Evolutionary conservation across 345 rosid genomes (phyloP), one percentile per base, ranked within the genome.

Genomic region (Conringia planisiliqua): DNA sequence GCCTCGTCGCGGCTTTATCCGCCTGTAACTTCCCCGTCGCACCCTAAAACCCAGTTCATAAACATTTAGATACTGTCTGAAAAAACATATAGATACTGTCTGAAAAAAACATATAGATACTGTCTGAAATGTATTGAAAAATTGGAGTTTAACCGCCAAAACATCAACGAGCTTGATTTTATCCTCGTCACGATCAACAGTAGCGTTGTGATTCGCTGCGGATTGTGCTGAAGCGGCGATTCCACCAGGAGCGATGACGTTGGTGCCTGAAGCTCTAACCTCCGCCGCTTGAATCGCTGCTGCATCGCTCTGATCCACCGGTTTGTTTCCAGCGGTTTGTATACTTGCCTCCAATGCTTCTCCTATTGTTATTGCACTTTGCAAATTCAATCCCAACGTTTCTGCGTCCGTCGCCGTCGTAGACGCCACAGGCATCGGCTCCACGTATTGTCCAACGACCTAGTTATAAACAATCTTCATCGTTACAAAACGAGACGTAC

Each of bases 251-350:
- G 62, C 43, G 9, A 81, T 71, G 12, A 71, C 79, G 17, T 70
- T 88, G 38, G 77, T 74, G 6, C 94, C 90, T 0, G 89, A 82
- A 22, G 93, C 91, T 85, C 95, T 78, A 4, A 80, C 85, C 68
- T 90, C 96, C 0, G 93, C 90, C 0, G 91, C 90, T 55, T 87
- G 98, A 59, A 90, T 89, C 3, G 97, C 97, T 0, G 93, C 87
- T 0, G 88, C 88, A 2, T 93, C 92, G 58, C 87, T 84, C 39
- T 83, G 90, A 46, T 90, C 91, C 11, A 90, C 86, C 0, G 84
- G 77, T 70, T 82, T 88, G 66, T 76, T 66, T 35, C 85, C 89
- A 4, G 80, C 85, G 0, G 82, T 81, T 5, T 65, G 68, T 5
- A 81, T 76, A 7, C 82, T 56, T 0, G 91, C 88, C 74, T 92